These are phyloP conservation scores for Rhytidiadelphus loreus DNA, from an alignment of 225 moss, liverwort and hornwort species.

Conservation along the genomic window DNA sequence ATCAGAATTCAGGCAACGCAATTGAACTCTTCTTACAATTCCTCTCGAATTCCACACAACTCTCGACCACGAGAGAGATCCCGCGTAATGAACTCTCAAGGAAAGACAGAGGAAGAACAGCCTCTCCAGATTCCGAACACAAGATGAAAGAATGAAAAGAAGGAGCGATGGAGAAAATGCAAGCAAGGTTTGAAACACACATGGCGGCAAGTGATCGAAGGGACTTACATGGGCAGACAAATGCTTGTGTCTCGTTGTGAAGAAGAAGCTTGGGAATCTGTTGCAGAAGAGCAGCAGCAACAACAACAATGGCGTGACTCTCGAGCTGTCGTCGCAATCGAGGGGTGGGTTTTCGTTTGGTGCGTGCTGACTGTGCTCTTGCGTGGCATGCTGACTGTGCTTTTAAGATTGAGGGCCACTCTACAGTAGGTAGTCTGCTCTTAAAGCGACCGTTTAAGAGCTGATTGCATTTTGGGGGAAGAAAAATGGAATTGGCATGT, in stretches of 20 bases:
- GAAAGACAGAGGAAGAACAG: background rate
- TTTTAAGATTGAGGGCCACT: no score
- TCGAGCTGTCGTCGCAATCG: background rate
- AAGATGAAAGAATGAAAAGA: background rate
- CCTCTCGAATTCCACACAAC: background rate
- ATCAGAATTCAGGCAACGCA: background rate
- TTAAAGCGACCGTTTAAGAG: no score
- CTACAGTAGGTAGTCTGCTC: no score
- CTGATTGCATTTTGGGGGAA: no score
- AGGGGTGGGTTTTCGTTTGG: background rate
- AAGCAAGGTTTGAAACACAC: background rate
- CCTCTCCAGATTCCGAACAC: background rate
- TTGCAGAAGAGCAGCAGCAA: background rate
- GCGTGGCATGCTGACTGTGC: slow-evolving; percentile 9
- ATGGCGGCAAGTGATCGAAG: background rate
- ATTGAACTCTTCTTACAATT: background rate
- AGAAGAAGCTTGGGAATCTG: background rate
- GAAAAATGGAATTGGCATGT: no score
- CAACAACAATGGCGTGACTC: background rate
- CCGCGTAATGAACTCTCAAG: background rate
- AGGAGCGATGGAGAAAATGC: background rate
- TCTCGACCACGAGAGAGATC: background rate
- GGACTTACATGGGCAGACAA: background rate
- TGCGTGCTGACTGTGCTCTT: background rate
- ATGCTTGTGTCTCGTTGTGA: background rate